Percentiles rank a stretch among this genome's conserved stretches.
Evolutionary conservation across 2,329 filamentous ascomycete genomes (phyloP).

Genomic region (Nothophaeocryptopus gaeumannii): DNA sequence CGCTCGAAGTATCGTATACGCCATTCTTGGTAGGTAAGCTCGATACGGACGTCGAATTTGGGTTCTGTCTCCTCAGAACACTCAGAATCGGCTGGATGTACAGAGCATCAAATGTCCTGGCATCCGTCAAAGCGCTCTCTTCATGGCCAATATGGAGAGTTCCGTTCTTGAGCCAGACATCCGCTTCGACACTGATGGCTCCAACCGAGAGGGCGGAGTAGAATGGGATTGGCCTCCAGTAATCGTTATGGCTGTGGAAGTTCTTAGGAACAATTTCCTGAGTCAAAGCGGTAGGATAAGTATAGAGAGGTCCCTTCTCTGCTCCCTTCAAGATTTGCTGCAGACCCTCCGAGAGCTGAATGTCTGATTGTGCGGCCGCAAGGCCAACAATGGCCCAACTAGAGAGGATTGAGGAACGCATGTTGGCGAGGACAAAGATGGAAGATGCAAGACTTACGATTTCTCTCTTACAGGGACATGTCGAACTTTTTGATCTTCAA

Average conservation of each 20-base stretch:
- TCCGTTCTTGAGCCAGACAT: constrained; percentile 59
- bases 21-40: constrained; percentile 53
- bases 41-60: constrained; percentile 49
- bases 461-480: neutral
- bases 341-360: constrained; percentile 46
- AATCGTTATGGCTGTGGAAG: constrained; percentile 61
- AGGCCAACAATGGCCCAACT: constrained; percentile 11
- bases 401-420: constrained; percentile 15
- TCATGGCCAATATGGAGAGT: constrained; percentile 60
- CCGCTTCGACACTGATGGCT: constrained; percentile 56
- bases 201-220: constrained; percentile 56
- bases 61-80: constrained; percentile 56
- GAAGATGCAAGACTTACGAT: neutral
- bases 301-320: constrained; percentile 52
- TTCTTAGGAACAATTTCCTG: constrained; percentile 58
- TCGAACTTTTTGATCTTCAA: neutral
- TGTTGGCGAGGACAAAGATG: neutral
- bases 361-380: constrained; percentile 31
- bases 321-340: constrained; percentile 58
- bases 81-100: constrained; percentile 60
- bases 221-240: constrained; percentile 50
- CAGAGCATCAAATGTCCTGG: constrained; percentile 55
- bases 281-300: constrained; percentile 61
- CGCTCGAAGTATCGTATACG: constrained; percentile 56
- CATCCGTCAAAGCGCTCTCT: constrained; percentile 48